A percentile compares a stretch with the other conserved stretches of the same genome.
Conservation (phyloP, 2,329 filamentous ascomycete species). For the Zalaria obscura region DNA sequence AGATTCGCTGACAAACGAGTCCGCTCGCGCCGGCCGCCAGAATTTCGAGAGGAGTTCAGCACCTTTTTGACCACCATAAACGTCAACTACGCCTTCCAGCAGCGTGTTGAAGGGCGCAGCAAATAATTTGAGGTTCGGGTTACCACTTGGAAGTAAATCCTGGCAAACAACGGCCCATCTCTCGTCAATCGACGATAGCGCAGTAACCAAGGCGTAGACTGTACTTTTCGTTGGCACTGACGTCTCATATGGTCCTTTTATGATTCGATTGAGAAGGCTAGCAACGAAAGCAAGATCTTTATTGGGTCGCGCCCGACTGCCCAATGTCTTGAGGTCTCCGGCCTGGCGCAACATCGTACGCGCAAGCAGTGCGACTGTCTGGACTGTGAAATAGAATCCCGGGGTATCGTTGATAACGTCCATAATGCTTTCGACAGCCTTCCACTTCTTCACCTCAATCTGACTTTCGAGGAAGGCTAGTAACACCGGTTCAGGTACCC, state of each 20-base stretch:
- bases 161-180: background rate
- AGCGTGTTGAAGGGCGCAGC: constrained; percentile 34
- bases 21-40: constrained; percentile 25
- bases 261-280: background rate
- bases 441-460: constrained; percentile 25
- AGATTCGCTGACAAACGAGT: background rate
- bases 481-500: constrained; percentile 13
- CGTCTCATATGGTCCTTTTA: background rate
- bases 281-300: background rate
- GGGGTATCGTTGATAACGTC: background rate
- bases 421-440: constrained; percentile 24
- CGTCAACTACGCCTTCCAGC: constrained; percentile 39
- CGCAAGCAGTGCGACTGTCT: constrained; percentile 1
- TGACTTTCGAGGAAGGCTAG: constrained; percentile 28
- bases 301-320: background rate
- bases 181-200: background rate
- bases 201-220: background rate
- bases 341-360: constrained; percentile 2
- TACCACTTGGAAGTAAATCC: constrained; percentile 7
- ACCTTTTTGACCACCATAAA: constrained; percentile 33
- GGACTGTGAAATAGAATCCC: background rate
- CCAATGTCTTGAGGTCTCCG: background rate
- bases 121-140: constrained; percentile 14
- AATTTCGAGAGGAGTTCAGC: constrained; percentile 30
- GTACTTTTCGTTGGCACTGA: background rate